Evolutionary conservation across 75 land plant species (phyloP).

Genomic region (Cryptomeria japonica): DNA sequence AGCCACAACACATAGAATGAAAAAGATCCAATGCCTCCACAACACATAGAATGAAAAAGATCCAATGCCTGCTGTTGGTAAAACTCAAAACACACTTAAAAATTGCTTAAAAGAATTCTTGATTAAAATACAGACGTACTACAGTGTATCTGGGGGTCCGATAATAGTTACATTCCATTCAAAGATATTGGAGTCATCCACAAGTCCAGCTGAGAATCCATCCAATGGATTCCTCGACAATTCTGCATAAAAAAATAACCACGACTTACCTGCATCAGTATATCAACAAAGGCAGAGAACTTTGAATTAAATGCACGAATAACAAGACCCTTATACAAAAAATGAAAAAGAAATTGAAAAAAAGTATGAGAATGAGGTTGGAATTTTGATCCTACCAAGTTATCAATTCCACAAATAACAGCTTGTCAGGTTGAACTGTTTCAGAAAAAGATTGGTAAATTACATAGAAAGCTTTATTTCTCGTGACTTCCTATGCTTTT

Average conservation of each 20-base stretch:
- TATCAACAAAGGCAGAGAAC: background rate
- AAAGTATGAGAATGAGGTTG: background rate
- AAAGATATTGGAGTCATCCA: slow-evolving; percentile 69
- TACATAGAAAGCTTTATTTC: background rate
- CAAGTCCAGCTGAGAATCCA: slow-evolving; percentile 69
- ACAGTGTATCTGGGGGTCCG: slow-evolving; percentile 76
- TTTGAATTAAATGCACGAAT: background rate
- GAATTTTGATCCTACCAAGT: background rate
- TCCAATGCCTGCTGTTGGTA: background rate
- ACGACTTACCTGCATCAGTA: background rate
- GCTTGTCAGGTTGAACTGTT: background rate
- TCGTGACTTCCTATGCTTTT: background rate
- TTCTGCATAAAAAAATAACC: slow-evolving; percentile 26
- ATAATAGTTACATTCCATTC: slow-evolving; percentile 77
- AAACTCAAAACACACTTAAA: background rate
- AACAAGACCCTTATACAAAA: background rate
- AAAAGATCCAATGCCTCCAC: background rate
- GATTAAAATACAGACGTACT: slow-evolving; percentile 31
- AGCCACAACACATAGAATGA: background rate
- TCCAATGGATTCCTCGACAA: slow-evolving; percentile 59
- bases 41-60: background rate
- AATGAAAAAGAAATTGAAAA: background rate
- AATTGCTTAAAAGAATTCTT: background rate
- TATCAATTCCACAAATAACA: slow-evolving; percentile 3
- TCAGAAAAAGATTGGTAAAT: background rate